Evolutionary conservation across 176 grass and related monocot species (phyloP).

Genomic region (Tillandsia leiboldiana): DNA sequence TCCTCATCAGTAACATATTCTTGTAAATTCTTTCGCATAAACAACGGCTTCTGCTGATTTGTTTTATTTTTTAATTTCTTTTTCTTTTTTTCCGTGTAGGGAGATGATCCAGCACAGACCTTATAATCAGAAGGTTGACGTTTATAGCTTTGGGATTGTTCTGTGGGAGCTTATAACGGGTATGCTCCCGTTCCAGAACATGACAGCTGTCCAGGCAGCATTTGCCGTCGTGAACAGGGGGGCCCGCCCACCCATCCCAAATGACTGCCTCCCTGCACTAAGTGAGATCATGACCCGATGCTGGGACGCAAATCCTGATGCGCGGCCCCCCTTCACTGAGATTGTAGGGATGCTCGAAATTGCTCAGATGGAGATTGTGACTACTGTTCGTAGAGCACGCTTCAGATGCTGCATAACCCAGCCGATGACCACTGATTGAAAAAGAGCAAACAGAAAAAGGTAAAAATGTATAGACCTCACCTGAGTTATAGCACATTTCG

Average conservation of each 20-base stretch:
- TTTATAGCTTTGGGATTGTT: conserved; percentile 27
- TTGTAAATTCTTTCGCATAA: not conserved
- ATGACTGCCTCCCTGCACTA: conserved; percentile 18
- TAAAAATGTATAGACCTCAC: not conserved
- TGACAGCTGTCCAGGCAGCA: conserved; percentile 19
- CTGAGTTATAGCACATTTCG: too few species aligned
- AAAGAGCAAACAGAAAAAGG: not conserved
- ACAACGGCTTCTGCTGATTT: not conserved
- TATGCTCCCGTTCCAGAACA: conserved; percentile 26
- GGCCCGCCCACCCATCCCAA: conserved; percentile 6
- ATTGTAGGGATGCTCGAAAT: conserved; percentile 18
- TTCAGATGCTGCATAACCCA: conserved; percentile 18
- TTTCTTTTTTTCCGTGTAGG: not conserved
- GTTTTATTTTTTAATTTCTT: not conserved
- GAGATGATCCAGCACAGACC: conserved; percentile 28
- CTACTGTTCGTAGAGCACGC: conserved; percentile 15
- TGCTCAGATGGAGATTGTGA: conserved; percentile 14
- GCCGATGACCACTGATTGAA: conserved; percentile 17
- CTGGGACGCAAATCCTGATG: conserved; percentile 25
- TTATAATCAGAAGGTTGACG: conserved; percentile 26
- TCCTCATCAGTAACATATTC: not conserved
- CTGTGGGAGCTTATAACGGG: conserved; percentile 26
- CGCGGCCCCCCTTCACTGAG: conserved; percentile 17
- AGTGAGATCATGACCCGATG: conserved; percentile 23
- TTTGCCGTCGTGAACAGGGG: conserved; percentile 25